phyloP scores from a whole-genome alignment of 306 rosid genomes.

The Vachellia pachyceras region DNA sequence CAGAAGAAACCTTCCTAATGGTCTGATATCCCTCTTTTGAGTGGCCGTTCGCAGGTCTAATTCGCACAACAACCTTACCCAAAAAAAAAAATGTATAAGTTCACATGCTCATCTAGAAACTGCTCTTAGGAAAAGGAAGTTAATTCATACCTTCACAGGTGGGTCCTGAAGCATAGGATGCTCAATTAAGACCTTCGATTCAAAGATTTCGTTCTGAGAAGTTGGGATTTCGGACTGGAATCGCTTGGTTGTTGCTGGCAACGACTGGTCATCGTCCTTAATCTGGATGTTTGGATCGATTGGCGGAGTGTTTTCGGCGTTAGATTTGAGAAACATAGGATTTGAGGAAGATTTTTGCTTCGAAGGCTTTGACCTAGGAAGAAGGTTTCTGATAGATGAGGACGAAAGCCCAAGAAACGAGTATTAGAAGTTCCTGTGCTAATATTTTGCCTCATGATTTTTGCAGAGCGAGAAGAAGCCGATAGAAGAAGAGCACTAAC shows the following conservation, averaged over 20 bases:
- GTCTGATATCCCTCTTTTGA: constrained; percentile 49
- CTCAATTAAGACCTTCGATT: constrained; percentile 20
- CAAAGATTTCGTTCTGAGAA: constrained; percentile 32
- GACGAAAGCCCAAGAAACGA: constrained; percentile 66
- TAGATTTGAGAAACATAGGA: constrained; percentile 31
- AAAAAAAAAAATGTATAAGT: neutral
- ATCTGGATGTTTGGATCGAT: constrained; percentile 62
- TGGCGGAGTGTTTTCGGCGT: constrained; percentile 75
- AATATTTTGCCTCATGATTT: constrained; percentile 48
- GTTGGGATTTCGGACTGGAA: constrained; percentile 29
- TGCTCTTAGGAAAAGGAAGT: neutral
- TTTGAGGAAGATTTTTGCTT: constrained; percentile 51
- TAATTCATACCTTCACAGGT: constrained; percentile 51
- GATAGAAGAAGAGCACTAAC: neutral
- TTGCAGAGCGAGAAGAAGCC: neutral
- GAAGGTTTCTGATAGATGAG: constrained; percentile 63
- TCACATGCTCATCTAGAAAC: neutral
- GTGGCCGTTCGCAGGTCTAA: constrained; percentile 59
- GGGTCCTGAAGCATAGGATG: constrained; percentile 30
- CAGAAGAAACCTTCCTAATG: constrained; percentile 66
- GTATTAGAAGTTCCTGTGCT: constrained; percentile 40
- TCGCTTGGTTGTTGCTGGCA: constrained; percentile 33
- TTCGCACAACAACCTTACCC: constrained; percentile 76
- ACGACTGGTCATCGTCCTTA: constrained; percentile 18
- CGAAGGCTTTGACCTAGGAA: constrained; percentile 68